Evolutionary conservation across 768 basidiomycete species (phyloP).

Genomic region (Bullera alba): DNA sequence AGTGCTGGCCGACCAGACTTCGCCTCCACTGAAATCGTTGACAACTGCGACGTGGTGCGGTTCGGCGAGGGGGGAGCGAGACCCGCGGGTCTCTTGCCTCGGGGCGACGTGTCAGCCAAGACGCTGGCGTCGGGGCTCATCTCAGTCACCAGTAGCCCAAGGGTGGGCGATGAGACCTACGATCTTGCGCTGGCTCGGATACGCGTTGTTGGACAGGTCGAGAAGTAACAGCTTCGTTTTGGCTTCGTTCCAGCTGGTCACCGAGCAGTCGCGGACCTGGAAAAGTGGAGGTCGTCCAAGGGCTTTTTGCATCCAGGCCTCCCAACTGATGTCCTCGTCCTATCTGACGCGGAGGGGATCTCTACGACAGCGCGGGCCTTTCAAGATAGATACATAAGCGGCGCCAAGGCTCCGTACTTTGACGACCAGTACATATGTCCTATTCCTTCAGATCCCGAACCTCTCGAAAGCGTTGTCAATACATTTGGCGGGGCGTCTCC

Average conservation of each 20-base stretch:
- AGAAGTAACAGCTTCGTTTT: too few species aligned
- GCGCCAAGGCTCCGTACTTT: not conserved
- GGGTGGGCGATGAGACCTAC: too few species aligned
- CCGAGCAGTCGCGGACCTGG: too few species aligned
- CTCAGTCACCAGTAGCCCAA: too few species aligned
- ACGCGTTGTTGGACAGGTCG: too few species aligned
- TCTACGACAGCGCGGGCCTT: not conserved
- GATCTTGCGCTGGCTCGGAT: too few species aligned
- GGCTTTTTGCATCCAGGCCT: not conserved
- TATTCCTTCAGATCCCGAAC: too few species aligned
- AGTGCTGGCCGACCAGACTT: not conserved
- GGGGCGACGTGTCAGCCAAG: too few species aligned
- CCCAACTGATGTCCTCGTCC: not conserved
- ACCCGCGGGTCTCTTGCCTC: too few species aligned
- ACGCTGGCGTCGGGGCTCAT: too few species aligned
- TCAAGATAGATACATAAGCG: not conserved
- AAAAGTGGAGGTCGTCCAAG: not conserved
- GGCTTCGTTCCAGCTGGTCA: too few species aligned
- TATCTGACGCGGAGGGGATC: not conserved
- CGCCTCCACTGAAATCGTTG: constrained; percentile 19
- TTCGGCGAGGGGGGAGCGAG: constrained; percentile 18
- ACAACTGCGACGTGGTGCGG: constrained; percentile 23
- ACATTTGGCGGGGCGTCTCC: not conserved
- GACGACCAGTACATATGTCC: not conserved
- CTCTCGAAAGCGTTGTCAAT: too few species aligned